Conservation (phyloP, 768 basidiomycete species). For the Auricularia sp. region DNA sequence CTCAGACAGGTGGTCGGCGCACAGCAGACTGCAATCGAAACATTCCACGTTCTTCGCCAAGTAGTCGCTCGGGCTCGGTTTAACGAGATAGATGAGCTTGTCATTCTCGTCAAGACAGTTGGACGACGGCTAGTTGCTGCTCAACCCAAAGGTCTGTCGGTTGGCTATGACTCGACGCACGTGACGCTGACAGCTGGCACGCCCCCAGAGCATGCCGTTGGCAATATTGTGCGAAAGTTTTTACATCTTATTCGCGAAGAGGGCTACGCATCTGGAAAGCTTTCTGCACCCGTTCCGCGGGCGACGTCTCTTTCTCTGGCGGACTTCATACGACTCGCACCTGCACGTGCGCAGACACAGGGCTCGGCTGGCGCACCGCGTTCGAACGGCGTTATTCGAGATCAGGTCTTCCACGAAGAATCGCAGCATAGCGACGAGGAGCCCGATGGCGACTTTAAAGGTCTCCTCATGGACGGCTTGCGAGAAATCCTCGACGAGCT, state of each 20-base stretch:
- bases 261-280: constrained; percentile 68
- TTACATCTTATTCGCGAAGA: constrained; percentile 93
- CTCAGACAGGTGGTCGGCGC: constrained; percentile 85
- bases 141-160: constrained; percentile 76
- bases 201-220: constrained; percentile 76
- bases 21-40: constrained; percentile 79
- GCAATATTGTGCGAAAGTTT: constrained; percentile 88
- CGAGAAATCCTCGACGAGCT: constrained; percentile 94
- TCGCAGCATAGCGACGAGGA: constrained; percentile 6
- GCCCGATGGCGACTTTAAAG: constrained; percentile 43
- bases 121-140: constrained; percentile 79
- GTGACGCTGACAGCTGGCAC: background rate
- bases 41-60: constrained; percentile 76
- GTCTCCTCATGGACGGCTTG: constrained; percentile 92
- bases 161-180: constrained; percentile 4
- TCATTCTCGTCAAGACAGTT: constrained; percentile 65
- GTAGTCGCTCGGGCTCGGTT: constrained; percentile 83
- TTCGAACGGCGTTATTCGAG: background rate
- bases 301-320: constrained; percentile 55
- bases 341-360: constrained; percentile 41
- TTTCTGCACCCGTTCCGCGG: constrained; percentile 26
- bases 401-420: background rate
- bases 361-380: constrained; percentile 8
- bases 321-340: constrained; percentile 74
- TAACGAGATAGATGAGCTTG: constrained; percentile 75